phyloP scores from a whole-genome alignment of 2,329 filamentous ascomycete genomes.

The Macrophomina tecta region DNA sequence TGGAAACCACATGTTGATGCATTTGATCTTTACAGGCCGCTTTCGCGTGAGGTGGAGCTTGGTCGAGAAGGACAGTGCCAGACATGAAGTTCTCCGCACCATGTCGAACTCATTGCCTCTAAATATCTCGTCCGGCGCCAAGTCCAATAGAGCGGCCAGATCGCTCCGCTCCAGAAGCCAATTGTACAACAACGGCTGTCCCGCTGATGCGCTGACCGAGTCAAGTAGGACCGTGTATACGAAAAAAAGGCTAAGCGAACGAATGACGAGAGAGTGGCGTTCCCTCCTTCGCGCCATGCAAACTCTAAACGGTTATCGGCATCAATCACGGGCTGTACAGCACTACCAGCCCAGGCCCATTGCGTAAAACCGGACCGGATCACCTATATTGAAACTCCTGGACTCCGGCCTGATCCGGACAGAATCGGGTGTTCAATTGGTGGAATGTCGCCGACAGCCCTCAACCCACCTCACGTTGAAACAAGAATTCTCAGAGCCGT shows the following conservation, averaged over 20 bases:
- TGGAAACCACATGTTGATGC: no score
- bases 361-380: background rate
- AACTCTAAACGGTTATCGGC: background rate
- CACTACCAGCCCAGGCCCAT: background rate
- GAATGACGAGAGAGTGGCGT: background rate
- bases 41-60: no score
- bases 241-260: constrained; percentile 1
- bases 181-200: background rate
- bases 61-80: no score
- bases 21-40: no score
- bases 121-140: no score
- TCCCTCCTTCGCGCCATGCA: no score
- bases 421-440: background rate
- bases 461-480: background rate
- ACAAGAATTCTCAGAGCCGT: background rate
- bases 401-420: background rate
- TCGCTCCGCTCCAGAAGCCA: background rate
- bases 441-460: background rate
- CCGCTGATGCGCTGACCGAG: background rate
- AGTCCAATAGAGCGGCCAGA: no score
- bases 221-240: background rate
- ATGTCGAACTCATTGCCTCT: no score
- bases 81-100: no score
- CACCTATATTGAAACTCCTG: no score
- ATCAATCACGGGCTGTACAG: background rate